Percentiles rank a stretch among this genome's conserved stretches.
Evolutionary conservation across 495 filamentous ascomycete genomes (phyloP).

Genomic region (Hyaloscypha variabilis): DNA sequence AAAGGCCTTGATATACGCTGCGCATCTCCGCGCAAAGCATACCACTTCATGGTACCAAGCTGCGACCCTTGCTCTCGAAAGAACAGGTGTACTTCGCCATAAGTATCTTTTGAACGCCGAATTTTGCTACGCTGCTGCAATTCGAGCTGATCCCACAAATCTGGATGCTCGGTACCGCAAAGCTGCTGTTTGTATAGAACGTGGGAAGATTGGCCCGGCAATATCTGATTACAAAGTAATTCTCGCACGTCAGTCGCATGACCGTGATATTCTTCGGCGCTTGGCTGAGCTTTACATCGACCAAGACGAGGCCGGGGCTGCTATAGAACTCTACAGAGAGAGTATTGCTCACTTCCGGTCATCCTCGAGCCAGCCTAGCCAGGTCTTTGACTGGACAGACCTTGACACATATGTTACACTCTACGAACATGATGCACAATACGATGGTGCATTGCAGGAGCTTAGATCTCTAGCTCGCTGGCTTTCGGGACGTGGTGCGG

Average conservation of each 20-base stretch:
- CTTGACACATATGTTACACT: slow-evolving; percentile 84
- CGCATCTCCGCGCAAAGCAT: slow-evolving; percentile 71
- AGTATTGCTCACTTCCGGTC: slow-evolving; percentile 58
- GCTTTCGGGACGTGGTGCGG: slow-evolving; percentile 74
- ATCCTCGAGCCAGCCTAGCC: slow-evolving; percentile 38
- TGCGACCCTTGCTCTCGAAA: slow-evolving; percentile 66
- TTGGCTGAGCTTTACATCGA: slow-evolving; percentile 69
- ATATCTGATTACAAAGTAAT: slow-evolving; percentile 65
- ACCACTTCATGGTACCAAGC: slow-evolving; percentile 67
- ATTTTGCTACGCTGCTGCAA: slow-evolving; percentile 71
- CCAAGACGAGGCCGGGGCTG: slow-evolving; percentile 54
- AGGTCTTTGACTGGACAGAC: slow-evolving; percentile 76
- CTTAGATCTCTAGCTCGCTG: slow-evolving; percentile 76
- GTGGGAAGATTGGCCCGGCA: slow-evolving; percentile 58
- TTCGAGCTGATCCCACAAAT: slow-evolving; percentile 61
- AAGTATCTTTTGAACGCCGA: slow-evolving; percentile 56
- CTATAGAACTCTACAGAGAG: slow-evolving; percentile 60
- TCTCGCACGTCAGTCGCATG: slow-evolving; percentile 58
- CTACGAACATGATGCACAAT: slow-evolving; percentile 62
- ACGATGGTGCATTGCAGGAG: slow-evolving; percentile 63
- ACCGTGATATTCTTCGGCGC: slow-evolving; percentile 61
- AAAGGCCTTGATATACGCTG: slow-evolving; percentile 68
- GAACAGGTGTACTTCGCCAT: slow-evolving; percentile 54
- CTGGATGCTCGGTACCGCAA: slow-evolving; percentile 62
- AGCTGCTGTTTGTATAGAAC: slow-evolving; percentile 59